Conservation (phyloP, 805 yeast genomes). For the Saccharomycopsis fodiens region DNA sequence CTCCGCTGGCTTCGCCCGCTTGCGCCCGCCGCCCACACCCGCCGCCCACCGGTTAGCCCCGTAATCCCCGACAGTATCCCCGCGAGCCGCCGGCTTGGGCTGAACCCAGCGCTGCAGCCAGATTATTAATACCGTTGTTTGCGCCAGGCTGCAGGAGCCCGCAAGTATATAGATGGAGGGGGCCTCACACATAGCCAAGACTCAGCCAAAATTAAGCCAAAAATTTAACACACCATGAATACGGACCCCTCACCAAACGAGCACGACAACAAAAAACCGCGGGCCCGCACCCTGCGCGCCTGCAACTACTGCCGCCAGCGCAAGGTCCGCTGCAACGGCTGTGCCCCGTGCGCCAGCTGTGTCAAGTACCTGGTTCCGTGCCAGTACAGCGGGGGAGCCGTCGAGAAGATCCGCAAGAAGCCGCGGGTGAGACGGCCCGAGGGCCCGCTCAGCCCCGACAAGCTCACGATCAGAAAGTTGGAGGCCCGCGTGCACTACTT, state of each 20-base stretch:
- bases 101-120: not conserved
- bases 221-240: too few species aligned
- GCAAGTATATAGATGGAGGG: too few species aligned
- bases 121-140: not conserved
- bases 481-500: constrained; percentile 3
- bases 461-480: not conserved
- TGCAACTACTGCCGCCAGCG: constrained; percentile 20
- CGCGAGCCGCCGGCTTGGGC: not conserved
- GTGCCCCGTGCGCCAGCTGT: constrained; percentile 14
- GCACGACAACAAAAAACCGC: not conserved
- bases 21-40: too few species aligned
- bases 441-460: not conserved
- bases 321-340: constrained; percentile 19
- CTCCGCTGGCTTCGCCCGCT: too few species aligned
- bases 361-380: constrained; percentile 8
- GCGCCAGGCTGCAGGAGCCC: not conserved
- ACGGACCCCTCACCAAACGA: too few species aligned
- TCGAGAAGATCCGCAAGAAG: constrained; percentile 8
- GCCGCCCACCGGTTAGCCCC: not conserved
- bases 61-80: not conserved
- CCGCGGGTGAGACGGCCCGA: not conserved
- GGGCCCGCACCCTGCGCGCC: constrained; percentile 18
- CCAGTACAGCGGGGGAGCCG: constrained; percentile 2
- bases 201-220: too few species aligned
- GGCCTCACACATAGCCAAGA: too few species aligned